A percentile compares a stretch with the other conserved stretches of the same genome.
phyloP scores from a whole-genome alignment of 805 yeast genomes.

The Candida orba region DNA sequence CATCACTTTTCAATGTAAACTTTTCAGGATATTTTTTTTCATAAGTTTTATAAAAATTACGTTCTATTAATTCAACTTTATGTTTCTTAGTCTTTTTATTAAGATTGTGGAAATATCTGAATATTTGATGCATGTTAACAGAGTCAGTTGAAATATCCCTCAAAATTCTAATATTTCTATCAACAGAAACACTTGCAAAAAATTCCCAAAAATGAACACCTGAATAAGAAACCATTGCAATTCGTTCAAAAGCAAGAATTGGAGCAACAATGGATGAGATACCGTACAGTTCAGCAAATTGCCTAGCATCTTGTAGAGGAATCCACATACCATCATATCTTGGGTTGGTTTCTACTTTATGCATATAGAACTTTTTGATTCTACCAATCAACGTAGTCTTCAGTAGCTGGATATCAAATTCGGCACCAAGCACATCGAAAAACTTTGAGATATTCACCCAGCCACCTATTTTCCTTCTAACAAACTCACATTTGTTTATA shows the following conservation, averaged over 20 bases:
- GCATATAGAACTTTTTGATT: background rate
- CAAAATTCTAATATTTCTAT: slow-evolving; percentile 19
- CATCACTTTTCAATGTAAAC: slow-evolving; percentile 15
- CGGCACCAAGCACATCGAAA: background rate
- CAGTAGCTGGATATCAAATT: background rate
- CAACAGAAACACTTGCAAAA: slow-evolving; percentile 15
- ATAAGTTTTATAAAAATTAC: slow-evolving; percentile 12
- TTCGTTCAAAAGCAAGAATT: slow-evolving; percentile 19
- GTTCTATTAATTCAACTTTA: slow-evolving; percentile 5
- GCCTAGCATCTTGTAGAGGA: slow-evolving; percentile 17
- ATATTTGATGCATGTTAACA: slow-evolving; percentile 22
- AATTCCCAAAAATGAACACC: slow-evolving; percentile 22
- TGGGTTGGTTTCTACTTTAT: background rate
- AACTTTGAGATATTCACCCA: slow-evolving; percentile 19
- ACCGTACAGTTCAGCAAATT: slow-evolving; percentile 13
- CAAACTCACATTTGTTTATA: background rate
- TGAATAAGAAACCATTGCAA: slow-evolving; percentile 19
- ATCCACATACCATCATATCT: slow-evolving; percentile 19
- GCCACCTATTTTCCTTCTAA: slow-evolving; percentile 18
- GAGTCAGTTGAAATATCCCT: slow-evolving; percentile 13
- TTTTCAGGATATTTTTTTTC: slow-evolving; percentile 1
- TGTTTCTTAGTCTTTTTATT: slow-evolving; percentile 9
- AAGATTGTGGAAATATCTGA: slow-evolving; percentile 12
- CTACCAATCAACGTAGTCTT: background rate
- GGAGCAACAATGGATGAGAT: slow-evolving; percentile 16